Percentiles rank a stretch among this genome's conserved stretches.
Conservation (phyloP, 169 alveolate genomes). For the Plasmodium coatneyi region DNA sequence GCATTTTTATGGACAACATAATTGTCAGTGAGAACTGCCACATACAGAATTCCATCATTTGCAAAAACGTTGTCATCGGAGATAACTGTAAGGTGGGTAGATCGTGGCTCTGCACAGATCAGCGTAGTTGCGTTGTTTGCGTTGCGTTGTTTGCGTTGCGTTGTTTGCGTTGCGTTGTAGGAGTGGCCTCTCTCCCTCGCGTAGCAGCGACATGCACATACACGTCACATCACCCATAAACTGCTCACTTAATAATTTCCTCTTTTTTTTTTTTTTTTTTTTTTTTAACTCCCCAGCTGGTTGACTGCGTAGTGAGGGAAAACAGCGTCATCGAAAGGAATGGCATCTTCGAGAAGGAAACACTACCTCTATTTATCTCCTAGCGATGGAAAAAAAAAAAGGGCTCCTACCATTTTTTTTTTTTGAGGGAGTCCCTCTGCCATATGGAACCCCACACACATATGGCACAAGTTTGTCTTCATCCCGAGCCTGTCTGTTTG, state of each 20-base stretch:
- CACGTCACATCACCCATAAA: not conserved
- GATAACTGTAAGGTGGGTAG: constrained; percentile 77
- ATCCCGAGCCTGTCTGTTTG: not conserved
- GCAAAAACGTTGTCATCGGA: constrained; percentile 75
- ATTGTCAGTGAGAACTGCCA: constrained; percentile 74
- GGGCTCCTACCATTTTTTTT: not conserved
- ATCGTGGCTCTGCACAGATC: not conserved
- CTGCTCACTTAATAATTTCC: not conserved
- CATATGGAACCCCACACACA: not conserved
- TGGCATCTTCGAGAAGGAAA: constrained; percentile 52
- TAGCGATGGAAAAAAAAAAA: not conserved
- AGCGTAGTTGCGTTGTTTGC: no score
- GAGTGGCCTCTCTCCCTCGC: no score
- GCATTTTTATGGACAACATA: constrained; percentile 82
- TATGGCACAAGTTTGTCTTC: not conserved
- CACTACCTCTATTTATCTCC: constrained; percentile 57
- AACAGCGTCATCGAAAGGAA: constrained; percentile 38
- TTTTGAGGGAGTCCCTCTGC: not conserved
- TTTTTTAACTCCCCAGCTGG: constrained; percentile 15
- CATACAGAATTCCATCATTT: constrained; percentile 77
- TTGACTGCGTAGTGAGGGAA: constrained; percentile 50
- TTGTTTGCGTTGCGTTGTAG: no score
- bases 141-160: no score
- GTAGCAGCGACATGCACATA: not conserved
- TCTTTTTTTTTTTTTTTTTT: not conserved